Conservation (phyloP, 805 yeast species). For the Candida incommunis region DNA sequence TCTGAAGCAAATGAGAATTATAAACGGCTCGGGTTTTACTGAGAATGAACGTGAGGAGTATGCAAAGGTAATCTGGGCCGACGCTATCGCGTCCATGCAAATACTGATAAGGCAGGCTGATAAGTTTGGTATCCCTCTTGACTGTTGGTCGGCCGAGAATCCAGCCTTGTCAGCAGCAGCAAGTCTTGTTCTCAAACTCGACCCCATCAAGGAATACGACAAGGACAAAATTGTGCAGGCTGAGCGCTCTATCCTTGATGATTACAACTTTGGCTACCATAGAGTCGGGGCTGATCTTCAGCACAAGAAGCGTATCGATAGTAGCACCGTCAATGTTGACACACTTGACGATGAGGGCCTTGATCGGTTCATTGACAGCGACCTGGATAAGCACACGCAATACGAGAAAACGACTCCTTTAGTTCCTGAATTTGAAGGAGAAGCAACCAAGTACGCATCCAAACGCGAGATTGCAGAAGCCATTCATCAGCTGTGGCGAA, state of each 20-base stretch:
- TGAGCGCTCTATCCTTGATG: background rate
- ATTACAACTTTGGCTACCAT: background rate
- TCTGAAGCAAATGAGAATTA: conserved; percentile 65
- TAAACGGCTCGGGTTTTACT: conserved; percentile 78
- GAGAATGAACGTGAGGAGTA: conserved; percentile 69
- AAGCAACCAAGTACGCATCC: background rate
- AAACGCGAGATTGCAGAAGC: conserved; percentile 44
- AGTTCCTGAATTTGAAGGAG: background rate
- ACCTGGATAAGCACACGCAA: conserved; percentile 4
- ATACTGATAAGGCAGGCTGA: conserved; percentile 63
- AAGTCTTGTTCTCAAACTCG: background rate
- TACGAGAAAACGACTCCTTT: conserved; percentile 4
- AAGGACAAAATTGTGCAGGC: background rate
- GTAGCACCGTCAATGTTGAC: background rate
- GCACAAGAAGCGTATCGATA: conserved; percentile 3
- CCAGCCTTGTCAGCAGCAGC: conserved; percentile 8
- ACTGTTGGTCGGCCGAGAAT: conserved; percentile 49
- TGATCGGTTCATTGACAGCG: too few species aligned
- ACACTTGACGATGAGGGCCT: background rate
- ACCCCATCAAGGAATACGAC: background rate
- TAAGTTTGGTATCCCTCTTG: conserved; percentile 45
- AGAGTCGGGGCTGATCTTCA: conserved; percentile 2
- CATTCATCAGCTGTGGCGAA: conserved; percentile 51
- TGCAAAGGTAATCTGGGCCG: conserved; percentile 84
- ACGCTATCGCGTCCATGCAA: conserved; percentile 75